Percentiles rank a stretch among this genome's conserved stretches.
Conservation (phyloP, 495 filamentous ascomycete genomes). For the Trichoderma virens region DNA sequence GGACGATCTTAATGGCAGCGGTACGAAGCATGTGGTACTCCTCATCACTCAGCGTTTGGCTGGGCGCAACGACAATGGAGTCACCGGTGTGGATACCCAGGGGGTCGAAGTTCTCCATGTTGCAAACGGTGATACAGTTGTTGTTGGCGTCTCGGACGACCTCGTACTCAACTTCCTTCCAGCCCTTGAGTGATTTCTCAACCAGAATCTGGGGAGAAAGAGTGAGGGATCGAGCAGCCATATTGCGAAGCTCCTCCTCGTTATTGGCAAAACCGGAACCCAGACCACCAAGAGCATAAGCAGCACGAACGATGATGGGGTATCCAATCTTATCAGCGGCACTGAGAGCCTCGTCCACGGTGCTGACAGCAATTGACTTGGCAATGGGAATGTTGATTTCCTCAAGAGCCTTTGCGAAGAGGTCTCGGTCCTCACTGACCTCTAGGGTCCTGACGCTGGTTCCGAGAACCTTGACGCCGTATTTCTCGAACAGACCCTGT, state of each 20-base stretch:
- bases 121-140: conserved; percentile 98
- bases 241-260: conserved; percentile 81
- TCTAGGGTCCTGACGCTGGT: conserved; percentile 91
- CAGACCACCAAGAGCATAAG: conserved; percentile 90
- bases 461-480: conserved; percentile 88
- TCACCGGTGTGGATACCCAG: conserved; percentile 95
- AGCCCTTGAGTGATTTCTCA: conserved; percentile 98
- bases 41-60: conserved; percentile 91
- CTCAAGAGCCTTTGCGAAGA: conserved; percentile 78
- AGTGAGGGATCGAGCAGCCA: conserved; percentile 86
- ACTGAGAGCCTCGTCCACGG: conserved; percentile 81
- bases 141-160: conserved; percentile 89
- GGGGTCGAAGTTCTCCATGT: conserved; percentile 99
- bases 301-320: conserved; percentile 94
- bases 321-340: conserved; percentile 85
- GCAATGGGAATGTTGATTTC: conserved; percentile 98
- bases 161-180: conserved; percentile 98
- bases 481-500: conserved; percentile 90
- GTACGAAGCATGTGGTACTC: conserved; percentile 99
- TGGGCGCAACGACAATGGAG: conserved; percentile 93
- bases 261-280: conserved; percentile 97
- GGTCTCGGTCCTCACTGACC: conserved; percentile 90
- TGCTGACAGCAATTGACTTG: conserved; percentile 84
- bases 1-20: conserved; percentile 91
- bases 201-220: conserved; percentile 96